Conservation (phyloP, 495 filamentous ascomycete species). For the Penicillium paradoxum region DNA sequence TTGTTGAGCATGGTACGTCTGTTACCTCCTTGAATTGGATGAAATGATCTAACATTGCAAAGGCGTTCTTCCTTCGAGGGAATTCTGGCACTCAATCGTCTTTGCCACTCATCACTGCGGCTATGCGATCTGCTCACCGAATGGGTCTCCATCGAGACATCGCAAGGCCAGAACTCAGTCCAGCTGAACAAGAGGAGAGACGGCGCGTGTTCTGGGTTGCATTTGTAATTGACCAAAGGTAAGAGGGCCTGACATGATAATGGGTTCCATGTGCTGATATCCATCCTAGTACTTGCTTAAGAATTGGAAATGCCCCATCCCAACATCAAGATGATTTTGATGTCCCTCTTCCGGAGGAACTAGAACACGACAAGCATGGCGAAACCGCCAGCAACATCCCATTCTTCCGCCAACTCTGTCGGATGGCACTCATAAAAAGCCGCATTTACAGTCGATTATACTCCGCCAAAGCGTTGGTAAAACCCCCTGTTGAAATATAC, state of each 20-base stretch:
- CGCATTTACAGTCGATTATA: conserved; percentile 89
- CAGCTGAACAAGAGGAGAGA: conserved; percentile 82
- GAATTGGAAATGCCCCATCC: conserved; percentile 79
- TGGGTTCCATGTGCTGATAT: background rate
- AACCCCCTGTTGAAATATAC: conserved; percentile 77
- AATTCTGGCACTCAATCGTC: conserved; percentile 90
- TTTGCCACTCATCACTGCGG: conserved; percentile 84
- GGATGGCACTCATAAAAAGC: conserved; percentile 81
- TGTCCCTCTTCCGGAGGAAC: conserved; percentile 79
- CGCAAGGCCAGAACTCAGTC: conserved; percentile 74
- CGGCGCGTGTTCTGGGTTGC: conserved; percentile 97
- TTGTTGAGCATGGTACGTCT: conserved; percentile 74
- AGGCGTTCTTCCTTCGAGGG: conserved; percentile 87
- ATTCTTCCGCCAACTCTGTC: conserved; percentile 83
- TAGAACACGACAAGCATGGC: conserved; percentile 65
- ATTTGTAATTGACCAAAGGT: conserved; percentile 92
- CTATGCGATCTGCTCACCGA: conserved; percentile 81
- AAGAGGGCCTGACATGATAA: conserved; percentile 4
- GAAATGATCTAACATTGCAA: conserved; percentile 3
- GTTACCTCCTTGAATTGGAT: background rate
- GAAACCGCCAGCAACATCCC: conserved; percentile 72
- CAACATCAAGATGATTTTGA: conserved; percentile 97
- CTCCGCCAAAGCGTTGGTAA: conserved; percentile 76
- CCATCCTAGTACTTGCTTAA: conserved; percentile 62
- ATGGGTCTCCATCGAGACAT: conserved; percentile 94